Base-by-base conservation (phyloP, 2,329 filamentous ascomycete species). In the Ilyonectria sp. region DNA sequence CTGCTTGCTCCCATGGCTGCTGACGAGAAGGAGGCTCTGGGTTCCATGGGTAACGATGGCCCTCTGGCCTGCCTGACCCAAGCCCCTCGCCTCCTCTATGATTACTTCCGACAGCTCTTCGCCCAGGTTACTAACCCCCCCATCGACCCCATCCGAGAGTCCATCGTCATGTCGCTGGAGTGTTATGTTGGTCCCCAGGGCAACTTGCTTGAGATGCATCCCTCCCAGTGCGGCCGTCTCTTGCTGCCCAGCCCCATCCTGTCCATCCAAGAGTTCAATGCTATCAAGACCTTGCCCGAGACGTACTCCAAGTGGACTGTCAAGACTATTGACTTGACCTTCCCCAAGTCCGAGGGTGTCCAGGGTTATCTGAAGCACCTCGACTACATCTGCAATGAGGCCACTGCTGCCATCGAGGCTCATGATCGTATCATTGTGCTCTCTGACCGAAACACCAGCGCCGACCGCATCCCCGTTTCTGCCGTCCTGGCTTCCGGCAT, bases 61-160 rank as follows among this genome's bases (percentile, higher is more conserved):
- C 95, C 95, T 49, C 86, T 98, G 71, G 95, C 95, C 60, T 97
- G 94, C 81, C 86, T 98, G 79, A 93, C 95, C n/a, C 89, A 93
- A 72, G 93, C 95, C 70, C 94, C 95, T 74, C 93, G 95, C 74
- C 86, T 97, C 60, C 89, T 98, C 21, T 97, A 93, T 81, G 95
- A 98, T 82, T 98, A 98, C 84, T 98, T 98, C 91, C 91, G 95
- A 70, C 94, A 98, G 85, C 91, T 98, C 49, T 98, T 98, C 81
- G 95, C 95, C 10, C 95, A 98, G 84, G 95, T 98, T 80, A 98
- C 95, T 69, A 98, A 98, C 82, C 95, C 95, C 74, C 95, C 95
- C 15, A 98, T 98, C 78, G 95, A 98, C 78, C 95, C 95, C 35
- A 98, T 98, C 75, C 90, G 95, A 82, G 95, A 98, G 86, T 95